Percentiles rank a stretch among this genome's conserved stretches.
Conservation (phyloP, 208 protist genomes). For the Plasmodiophora brassicae region DNA sequence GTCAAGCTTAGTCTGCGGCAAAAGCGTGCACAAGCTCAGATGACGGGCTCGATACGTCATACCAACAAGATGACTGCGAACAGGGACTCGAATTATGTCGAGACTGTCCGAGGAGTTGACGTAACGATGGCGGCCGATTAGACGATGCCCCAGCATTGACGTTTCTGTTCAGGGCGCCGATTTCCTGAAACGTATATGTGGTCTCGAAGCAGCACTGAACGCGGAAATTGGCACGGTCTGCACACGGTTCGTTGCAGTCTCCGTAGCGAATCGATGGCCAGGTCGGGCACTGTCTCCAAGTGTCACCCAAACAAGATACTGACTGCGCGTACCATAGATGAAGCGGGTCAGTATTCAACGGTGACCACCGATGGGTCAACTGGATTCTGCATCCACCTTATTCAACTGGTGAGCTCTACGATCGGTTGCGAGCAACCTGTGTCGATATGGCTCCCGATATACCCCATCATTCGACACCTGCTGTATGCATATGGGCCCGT, state of each 20-base stretch:
- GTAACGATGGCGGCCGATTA: no score
- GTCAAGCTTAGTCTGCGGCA: conserved; percentile 24
- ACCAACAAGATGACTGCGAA: neutral
- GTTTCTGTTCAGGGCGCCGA: neutral
- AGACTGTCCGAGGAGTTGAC: no score
- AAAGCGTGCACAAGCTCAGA: conserved; percentile 16
- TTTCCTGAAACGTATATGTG: neutral
- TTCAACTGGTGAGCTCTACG: neutral
- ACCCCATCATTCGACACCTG: neutral
- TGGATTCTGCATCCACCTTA: neutral
- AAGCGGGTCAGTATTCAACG: no score
- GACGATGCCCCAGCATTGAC: no score
- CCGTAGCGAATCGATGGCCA: neutral
- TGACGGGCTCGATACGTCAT: neutral
- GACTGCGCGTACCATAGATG: no score
- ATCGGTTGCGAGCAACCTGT: neutral
- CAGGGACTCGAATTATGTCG: no score
- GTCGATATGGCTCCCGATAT: neutral
- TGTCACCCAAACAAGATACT: neutral
- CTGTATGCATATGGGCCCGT: neutral
- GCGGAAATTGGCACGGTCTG: neutral
- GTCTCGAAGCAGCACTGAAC: neutral
- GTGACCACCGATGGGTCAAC: no score
- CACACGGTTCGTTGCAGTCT: neutral
- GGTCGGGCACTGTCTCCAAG: neutral